Percentiles rank a stretch among this genome's conserved stretches.
Evolutionary conservation across 2,329 filamentous ascomycete genomes (phyloP).

Genomic region (Dactylellina cionopaga): DNA sequence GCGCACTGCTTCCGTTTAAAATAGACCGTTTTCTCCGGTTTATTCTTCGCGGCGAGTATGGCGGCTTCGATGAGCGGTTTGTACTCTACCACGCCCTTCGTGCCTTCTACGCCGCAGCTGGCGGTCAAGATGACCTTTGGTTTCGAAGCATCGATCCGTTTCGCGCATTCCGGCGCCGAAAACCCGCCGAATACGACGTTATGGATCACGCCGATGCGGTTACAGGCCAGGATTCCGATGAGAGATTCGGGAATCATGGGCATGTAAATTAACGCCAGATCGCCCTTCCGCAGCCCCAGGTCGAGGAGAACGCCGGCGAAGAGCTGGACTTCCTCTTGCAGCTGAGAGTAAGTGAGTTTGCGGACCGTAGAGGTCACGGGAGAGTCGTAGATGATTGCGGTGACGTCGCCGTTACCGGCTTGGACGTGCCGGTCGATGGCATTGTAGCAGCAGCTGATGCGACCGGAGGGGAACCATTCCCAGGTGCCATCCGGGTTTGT

Average conservation of each 20-base stretch:
- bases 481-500: slow-evolving; percentile 71
- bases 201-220: slow-evolving; percentile 85
- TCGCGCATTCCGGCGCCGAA: slow-evolving; percentile 79
- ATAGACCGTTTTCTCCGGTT: slow-evolving; percentile 77
- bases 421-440: slow-evolving; percentile 89
- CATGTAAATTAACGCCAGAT: slow-evolving; percentile 94
- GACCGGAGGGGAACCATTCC: slow-evolving; percentile 89
- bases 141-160: slow-evolving; percentile 84
- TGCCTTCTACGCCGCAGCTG: slow-evolving; percentile 89
- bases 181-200: slow-evolving; percentile 95
- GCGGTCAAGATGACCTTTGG: slow-evolving; percentile 84
- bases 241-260: slow-evolving; percentile 92
- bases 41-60: slow-evolving; percentile 70
- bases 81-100: slow-evolving; percentile 73
- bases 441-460: slow-evolving; percentile 92
- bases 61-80: slow-evolving; percentile 79
- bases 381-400: slow-evolving; percentile 87
- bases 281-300: slow-evolving; percentile 81
- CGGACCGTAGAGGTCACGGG: slow-evolving; percentile 80
- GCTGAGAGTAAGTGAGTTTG: slow-evolving; percentile 76
- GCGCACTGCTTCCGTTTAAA: slow-evolving; percentile 80
- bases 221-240: slow-evolving; percentile 84
- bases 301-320: slow-evolving; percentile 83
- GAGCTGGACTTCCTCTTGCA: slow-evolving; percentile 82
- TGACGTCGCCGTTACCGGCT: slow-evolving; percentile 75